Conservation (phyloP, 768 basidiomycete species). For the Tulasnella sp. region DNA sequence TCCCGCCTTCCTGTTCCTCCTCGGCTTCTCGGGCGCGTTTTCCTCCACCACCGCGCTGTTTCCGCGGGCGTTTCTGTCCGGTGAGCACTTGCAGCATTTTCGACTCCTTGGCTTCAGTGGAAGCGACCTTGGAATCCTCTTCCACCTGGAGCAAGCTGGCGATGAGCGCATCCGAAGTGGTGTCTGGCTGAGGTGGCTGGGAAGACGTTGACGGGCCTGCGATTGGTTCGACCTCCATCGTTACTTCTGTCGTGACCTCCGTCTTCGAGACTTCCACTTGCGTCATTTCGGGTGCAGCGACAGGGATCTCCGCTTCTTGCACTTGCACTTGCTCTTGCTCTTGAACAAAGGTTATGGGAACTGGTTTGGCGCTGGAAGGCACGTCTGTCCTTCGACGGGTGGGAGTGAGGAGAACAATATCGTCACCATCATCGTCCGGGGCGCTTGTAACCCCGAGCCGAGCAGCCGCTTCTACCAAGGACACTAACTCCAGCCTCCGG, state of each 20-base stretch:
- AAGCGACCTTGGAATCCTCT: neutral
- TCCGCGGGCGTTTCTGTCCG: neutral
- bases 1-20: neutral
- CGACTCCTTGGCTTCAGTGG: neutral
- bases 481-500: constrained; percentile 32
- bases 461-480: neutral
- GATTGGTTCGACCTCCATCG: neutral
- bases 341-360: neutral
- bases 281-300: neutral
- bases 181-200: neutral
- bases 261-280: neutral
- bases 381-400: neutral
- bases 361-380: neutral
- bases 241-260: neutral
- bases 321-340: neutral
- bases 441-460: neutral
- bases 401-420: neutral
- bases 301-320: neutral
- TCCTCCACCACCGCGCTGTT: too few species aligned
- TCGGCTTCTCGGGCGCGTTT: neutral
- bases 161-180: neutral
- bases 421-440: neutral
- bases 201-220: neutral
- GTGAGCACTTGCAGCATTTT: neutral
- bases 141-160: neutral